Conservation (phyloP, 495 filamentous ascomycete genomes). For the Hypomontagnella submonticulosa region DNA sequence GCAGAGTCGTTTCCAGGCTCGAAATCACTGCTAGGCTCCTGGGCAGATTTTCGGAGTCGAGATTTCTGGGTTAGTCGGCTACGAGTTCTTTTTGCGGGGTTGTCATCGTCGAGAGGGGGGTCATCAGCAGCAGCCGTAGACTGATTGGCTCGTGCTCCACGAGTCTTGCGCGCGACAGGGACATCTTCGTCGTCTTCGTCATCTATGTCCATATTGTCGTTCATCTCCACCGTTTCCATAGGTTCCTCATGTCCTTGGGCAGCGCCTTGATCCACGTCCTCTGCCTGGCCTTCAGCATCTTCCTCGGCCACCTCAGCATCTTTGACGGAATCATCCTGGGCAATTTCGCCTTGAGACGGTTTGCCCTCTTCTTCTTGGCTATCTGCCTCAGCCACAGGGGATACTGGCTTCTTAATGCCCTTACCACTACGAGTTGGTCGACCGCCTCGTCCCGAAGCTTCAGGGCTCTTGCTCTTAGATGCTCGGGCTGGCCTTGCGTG, state of each 20-base stretch:
- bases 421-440: constrained; percentile 71
- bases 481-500: constrained; percentile 68
- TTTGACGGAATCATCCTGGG: constrained; percentile 45
- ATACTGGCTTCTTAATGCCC: constrained; percentile 66
- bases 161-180: constrained; percentile 65
- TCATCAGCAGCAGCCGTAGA: constrained; percentile 48
- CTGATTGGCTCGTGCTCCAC: constrained; percentile 54
- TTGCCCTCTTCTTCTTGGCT: constrained; percentile 62
- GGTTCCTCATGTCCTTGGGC: constrained; percentile 49
- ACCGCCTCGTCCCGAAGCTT: constrained; percentile 54
- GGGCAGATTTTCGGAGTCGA: constrained; percentile 63
- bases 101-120: constrained; percentile 48
- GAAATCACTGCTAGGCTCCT: constrained; percentile 86
- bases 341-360: constrained; percentile 21
- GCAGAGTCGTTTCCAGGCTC: constrained; percentile 76
- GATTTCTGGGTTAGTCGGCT: constrained; percentile 62
- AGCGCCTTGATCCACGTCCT: constrained; percentile 51
- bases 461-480: constrained; percentile 71
- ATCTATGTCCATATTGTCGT: constrained; percentile 66
- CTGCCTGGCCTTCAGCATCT: constrained; percentile 41
- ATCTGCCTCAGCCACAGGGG: constrained; percentile 70
- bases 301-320: constrained; percentile 53
- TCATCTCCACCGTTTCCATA: constrained; percentile 54
- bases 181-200: constrained; percentile 76
- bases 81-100: constrained; percentile 47